Evolutionary conservation across 345 rosid species (phyloP), one percentile per base, ranked within the genome.

Genomic region (Tarenaya hassleriana): DNA sequence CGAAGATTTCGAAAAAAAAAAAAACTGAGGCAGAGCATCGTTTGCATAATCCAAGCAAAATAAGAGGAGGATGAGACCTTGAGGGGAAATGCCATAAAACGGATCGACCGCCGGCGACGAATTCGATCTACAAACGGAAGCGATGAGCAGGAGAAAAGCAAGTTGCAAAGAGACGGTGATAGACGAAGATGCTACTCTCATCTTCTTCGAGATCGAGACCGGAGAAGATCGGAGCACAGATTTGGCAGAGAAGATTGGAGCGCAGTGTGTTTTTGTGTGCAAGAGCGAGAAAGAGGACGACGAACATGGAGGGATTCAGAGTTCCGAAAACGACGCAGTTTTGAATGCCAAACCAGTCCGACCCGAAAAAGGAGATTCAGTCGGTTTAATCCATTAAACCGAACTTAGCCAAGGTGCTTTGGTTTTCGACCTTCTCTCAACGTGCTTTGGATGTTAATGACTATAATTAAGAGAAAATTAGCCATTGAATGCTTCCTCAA

Each of bases 81-180:
- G 80, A 64, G 97, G 91, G 58, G 95, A 66, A 50, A 92, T 79
- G 66, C 98, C 98, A 34, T 76, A 62, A 64, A 78, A 81, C 10
- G 79, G 91, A 69, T 80, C 65, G 21, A 41, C 66, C 19, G 77
- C 61, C 4, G 66, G 35, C 37, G 76, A 56, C 10, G 84, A 63
- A 44, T 56, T 72, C 41, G 98, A 78, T 73, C 81, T 73, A 29
- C 56, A 41, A 19, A 67, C 4, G 32, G 68, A 68, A 62, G 62
- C 49, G 18, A 60, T 29, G 50, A 53, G 45, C 1, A 76, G 55
- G 11, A 78, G 33, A 40, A 20, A 16, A 6, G 41, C 52, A 20
- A 57, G 42, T 16, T 49, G 62, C 55, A 69, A 20, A 15, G 66
- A 24, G 44, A 74, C 0, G 39, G 29, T 58, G 34, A 77, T 47